phyloP scores from a whole-genome alignment of 2,329 filamentous ascomycete species.

The Escovopsis weberi region DNA sequence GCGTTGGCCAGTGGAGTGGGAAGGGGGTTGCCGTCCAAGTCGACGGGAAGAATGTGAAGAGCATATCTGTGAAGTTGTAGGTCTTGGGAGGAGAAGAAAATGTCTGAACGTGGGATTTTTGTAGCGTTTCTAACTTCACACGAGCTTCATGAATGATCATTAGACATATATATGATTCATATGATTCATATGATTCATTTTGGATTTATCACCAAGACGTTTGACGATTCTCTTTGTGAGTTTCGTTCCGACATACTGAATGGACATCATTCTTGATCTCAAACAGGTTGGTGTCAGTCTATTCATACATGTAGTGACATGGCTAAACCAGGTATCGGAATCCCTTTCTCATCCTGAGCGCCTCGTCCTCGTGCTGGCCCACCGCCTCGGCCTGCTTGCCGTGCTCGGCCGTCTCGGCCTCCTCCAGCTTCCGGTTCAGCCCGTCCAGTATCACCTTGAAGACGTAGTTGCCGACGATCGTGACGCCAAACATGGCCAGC shows the following conservation, averaged over 20 bases:
- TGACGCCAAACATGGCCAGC: conserved; percentile 47
- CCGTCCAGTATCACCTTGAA: conserved; percentile 32
- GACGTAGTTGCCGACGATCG: conserved; percentile 35
- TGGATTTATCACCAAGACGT: neutral
- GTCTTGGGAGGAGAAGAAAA: neutral
- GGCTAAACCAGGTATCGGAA: conserved; percentile 30
- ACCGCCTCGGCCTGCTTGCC: conserved; percentile 26
- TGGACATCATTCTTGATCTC: too few species aligned
- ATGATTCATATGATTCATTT: too few species aligned
- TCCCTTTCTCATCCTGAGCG: conserved; percentile 29
- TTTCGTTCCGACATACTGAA: too few species aligned
- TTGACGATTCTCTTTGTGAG: neutral
- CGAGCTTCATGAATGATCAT: too few species aligned
- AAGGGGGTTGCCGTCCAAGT: conserved; percentile 5
- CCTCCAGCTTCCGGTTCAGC: conserved; percentile 33
- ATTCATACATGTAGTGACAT: too few species aligned
- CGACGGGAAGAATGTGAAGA: conserved; percentile 8
- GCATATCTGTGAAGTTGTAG: conserved; percentile 2
- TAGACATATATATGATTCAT: too few species aligned
- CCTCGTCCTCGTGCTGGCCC: conserved; percentile 26
- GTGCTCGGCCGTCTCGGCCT: conserved; percentile 22
- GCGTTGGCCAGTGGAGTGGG: conserved; percentile 7
- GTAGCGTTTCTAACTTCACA: neutral
- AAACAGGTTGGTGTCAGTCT: too few species aligned
- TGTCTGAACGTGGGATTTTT: neutral